Evolutionary conservation across 805 yeast species (phyloP).

Genomic region (Metschnikowia similis): DNA sequence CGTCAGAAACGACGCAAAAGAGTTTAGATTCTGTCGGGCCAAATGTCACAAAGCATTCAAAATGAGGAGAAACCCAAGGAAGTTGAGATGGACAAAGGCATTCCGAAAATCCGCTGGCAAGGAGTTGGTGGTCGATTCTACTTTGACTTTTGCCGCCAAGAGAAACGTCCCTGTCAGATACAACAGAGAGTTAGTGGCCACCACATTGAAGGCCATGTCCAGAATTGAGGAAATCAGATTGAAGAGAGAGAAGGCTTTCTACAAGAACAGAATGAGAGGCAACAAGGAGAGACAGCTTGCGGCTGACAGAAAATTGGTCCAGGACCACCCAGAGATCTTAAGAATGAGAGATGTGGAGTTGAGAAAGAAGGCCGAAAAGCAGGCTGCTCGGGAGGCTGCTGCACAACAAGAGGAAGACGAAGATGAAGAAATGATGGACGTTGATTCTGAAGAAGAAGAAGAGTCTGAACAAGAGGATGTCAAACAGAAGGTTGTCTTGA

Average conservation of each 20-base stretch:
- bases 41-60: constrained; percentile 97
- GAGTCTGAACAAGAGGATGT: constrained; percentile 34
- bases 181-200: constrained; percentile 91
- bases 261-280: constrained; percentile 98
- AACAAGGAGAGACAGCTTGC: constrained; percentile 84
- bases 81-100: constrained; percentile 97
- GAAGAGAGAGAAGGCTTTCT: constrained; percentile 97
- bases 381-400: constrained; percentile 38
- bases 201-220: constrained; percentile 91
- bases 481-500: constrained; percentile 56
- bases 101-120: constrained; percentile 99
- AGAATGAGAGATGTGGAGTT: constrained; percentile 92
- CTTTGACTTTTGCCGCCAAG: constrained; percentile 93
- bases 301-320: constrained; percentile 84
- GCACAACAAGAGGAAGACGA: constrained; percentile 37
- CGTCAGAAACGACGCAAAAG: constrained; percentile 97
- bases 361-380: constrained; percentile 69
- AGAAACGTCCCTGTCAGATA: constrained; percentile 98
- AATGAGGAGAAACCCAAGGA: constrained; percentile 97
- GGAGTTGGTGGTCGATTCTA: constrained; percentile 95
- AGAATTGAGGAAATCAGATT: constrained; percentile 94
- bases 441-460: constrained; percentile 38
- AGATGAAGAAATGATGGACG: constrained; percentile 40
- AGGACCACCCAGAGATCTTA: constrained; percentile 81
- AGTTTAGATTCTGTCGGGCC: constrained; percentile 94